Conservation (phyloP, 768 basidiomycete species). For the Boletellus emodensis region DNA sequence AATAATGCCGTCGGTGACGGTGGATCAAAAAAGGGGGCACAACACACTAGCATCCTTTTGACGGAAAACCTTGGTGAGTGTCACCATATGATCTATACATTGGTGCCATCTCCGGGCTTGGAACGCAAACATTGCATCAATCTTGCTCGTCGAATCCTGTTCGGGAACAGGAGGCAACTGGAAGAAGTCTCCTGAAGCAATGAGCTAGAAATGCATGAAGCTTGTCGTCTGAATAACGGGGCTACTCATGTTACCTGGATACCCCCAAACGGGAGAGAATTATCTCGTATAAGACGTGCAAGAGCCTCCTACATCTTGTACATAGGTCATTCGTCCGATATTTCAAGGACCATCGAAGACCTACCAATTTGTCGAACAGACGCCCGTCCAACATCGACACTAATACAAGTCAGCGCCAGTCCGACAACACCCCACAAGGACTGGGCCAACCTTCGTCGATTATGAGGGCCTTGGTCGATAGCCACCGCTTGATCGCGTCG, state of each 20-base stretch:
- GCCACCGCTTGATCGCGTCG: constrained; percentile 45
- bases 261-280: constrained; percentile 55
- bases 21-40: background rate
- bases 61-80: constrained; percentile 65
- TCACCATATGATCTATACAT: constrained; percentile 45
- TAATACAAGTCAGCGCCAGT: constrained; percentile 15
- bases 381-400: constrained; percentile 76
- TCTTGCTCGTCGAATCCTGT: constrained; percentile 44
- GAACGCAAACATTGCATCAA: constrained; percentile 59
- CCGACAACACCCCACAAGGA: background rate
- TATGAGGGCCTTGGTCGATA: constrained; percentile 48
- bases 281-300: constrained; percentile 41
- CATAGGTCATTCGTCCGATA: constrained; percentile 2
- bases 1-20: background rate
- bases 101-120: constrained; percentile 57
- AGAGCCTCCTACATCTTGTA: constrained; percentile 30
- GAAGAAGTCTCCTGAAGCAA: constrained; percentile 77
- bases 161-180: constrained; percentile 71
- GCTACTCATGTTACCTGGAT: constrained; percentile 45
- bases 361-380: constrained; percentile 67
- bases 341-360: constrained; percentile 34
- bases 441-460: constrained; percentile 65
- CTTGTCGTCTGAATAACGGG: background rate
- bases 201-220: constrained; percentile 42
- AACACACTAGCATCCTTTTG: constrained; percentile 56